These are phyloP conservation scores for Tetracladium marchalianum DNA, from an alignment of 495 filamentous ascomycete genomes.

Conservation along the genomic window DNA sequence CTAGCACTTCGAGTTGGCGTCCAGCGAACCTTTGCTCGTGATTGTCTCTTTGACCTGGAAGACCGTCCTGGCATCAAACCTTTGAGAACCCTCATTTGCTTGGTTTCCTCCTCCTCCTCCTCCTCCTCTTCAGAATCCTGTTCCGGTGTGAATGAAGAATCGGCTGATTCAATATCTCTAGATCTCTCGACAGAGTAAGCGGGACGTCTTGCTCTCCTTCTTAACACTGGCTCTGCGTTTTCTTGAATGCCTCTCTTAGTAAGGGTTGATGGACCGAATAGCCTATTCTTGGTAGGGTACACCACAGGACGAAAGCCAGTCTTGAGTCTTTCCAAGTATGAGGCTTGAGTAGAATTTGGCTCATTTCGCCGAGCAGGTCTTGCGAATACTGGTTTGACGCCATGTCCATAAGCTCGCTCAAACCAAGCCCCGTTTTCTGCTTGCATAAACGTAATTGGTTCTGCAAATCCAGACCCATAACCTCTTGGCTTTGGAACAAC, in stretches of 20 bases:
- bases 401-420: slow-evolving; percentile 17
- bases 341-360: slow-evolving; percentile 1
- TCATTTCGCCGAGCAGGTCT: slow-evolving; percentile 10
- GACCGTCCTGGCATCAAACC: too few relatives aligned
- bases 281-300: slow-evolving; percentile 5
- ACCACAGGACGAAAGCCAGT: slow-evolving; percentile 10
- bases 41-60: too few relatives aligned
- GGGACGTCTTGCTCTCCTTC: too few relatives aligned
- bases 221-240: too few relatives aligned
- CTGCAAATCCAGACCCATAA: slow-evolving; percentile 6
- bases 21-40: too few relatives aligned
- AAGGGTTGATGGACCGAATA: neutral
- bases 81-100: too few relatives aligned
- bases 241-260: slow-evolving; percentile 2
- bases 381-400: slow-evolving; percentile 11
- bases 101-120: too few relatives aligned
- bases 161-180: too few relatives aligned
- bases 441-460: slow-evolving; percentile 18
- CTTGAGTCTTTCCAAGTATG: slow-evolving; percentile 6
- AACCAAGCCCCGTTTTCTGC: slow-evolving; percentile 13
- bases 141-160: too few relatives aligned
- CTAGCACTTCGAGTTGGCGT: too few relatives aligned
- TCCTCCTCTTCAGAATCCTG: too few relatives aligned
- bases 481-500: neutral
- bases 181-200: too few relatives aligned